Conservation (phyloP, 1,284 basidiomycete genomes). For the Ustilago xerochloae region DNA sequence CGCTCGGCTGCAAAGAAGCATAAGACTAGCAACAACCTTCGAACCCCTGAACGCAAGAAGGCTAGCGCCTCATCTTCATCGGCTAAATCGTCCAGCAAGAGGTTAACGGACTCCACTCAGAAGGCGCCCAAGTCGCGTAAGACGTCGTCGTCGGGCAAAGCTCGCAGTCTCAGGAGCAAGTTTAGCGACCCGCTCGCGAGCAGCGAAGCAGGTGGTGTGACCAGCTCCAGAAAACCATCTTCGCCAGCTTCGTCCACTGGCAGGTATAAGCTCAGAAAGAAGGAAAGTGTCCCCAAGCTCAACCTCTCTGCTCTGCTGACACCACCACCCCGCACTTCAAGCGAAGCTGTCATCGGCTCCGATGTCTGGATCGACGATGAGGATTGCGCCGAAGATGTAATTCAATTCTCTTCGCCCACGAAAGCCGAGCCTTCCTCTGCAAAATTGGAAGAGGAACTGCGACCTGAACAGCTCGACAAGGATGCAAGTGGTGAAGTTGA, state of each 20-base stretch:
- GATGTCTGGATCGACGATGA: slow-evolving; percentile 1
- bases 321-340: background rate
- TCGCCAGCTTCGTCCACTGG: slow-evolving; percentile 25
- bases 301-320: slow-evolving; percentile 15
- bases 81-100: background rate
- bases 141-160: background rate
- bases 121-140: background rate
- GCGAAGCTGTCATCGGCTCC: background rate
- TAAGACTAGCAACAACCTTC: background rate
- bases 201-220: background rate
- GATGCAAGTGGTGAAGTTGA: slow-evolving; percentile 1
- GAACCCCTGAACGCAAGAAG: background rate
- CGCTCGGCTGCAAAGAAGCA: background rate
- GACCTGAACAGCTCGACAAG: background rate
- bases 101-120: too few species aligned
- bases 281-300: slow-evolving; percentile 19
- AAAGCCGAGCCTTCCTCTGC: background rate
- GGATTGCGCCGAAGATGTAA: background rate
- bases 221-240: background rate
- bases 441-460: background rate
- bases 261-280: slow-evolving; percentile 23
- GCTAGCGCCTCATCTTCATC: background rate
- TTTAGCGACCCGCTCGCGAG: background rate
- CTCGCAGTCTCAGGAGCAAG: background rate
- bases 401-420: background rate